Evolutionary conservation across 2,329 filamentous ascomycete species (phyloP).

Genomic region (Epichloe festucae): DNA sequence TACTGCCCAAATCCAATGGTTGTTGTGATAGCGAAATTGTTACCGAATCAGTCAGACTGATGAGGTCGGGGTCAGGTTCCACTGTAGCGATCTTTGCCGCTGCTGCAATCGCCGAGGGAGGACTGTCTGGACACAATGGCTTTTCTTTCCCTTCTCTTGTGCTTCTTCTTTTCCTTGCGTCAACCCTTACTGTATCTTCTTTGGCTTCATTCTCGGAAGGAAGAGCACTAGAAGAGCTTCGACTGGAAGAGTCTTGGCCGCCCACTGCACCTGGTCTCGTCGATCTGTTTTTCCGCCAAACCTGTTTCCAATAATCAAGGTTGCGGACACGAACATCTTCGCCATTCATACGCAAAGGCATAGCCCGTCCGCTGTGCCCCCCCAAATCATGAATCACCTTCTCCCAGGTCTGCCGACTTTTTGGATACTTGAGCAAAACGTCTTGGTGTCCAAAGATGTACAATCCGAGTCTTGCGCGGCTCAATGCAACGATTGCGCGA

Average conservation of each 20-base stretch:
- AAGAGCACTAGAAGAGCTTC: not conserved
- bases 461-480: slow-evolving; percentile 63
- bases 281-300: slow-evolving; percentile 8
- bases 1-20: not conserved
- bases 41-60: not conserved
- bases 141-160: too few species aligned
- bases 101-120: not conserved
- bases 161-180: not conserved
- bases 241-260: not conserved
- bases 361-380: slow-evolving; percentile 18
- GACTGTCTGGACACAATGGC: not conserved
- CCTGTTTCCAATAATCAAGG: slow-evolving; percentile 36
- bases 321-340: slow-evolving; percentile 36
- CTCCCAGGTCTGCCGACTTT: slow-evolving; percentile 28
- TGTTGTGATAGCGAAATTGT: not conserved
- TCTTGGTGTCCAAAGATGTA: slow-evolving; percentile 72
- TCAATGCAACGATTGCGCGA: slow-evolving; percentile 45
- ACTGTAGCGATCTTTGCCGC: not conserved
- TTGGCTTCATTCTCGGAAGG: not conserved
- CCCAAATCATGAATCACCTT: slow-evolving; percentile 28
- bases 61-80: not conserved
- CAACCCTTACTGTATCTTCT: not conserved
- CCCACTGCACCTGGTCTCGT: not conserved
- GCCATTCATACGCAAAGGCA: slow-evolving; percentile 33
- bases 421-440: slow-evolving; percentile 31